Evolutionary conservation across 2,329 filamentous ascomycete genomes (phyloP), one percentile per base, ranked within the genome.

Genomic region (Trichoderma afroharzianum): DNA sequence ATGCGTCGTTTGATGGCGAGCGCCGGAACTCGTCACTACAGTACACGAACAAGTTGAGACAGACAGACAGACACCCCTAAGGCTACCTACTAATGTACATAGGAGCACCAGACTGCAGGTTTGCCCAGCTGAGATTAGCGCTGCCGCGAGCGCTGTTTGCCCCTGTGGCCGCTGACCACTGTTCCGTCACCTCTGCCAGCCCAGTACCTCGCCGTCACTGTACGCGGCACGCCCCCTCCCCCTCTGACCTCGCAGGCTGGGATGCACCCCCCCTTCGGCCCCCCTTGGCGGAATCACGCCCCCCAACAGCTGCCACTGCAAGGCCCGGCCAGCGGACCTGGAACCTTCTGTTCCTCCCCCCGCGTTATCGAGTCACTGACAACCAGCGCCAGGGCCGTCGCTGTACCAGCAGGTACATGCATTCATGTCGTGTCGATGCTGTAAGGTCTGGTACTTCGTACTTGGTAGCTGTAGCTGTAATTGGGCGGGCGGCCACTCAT

Each of bases 101-200:
- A n/a, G 18, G 18, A 43, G 30, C 33, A 43, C 63, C 30, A 39
- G 50, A 53, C 39, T 24, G 55, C 70, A 30, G 26, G 50, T 53
- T 36, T 32, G 50, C 50, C 50, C 43, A 72, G 71, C 71, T 72
- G 71, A 70, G 66, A 50, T 62, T 72, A 70, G 71, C 71, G 71
- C 59, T 55, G 24, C 57, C 63, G 63, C 63, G 47, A 67, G 63
- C 32, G 63, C 47, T 61, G 39, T 33, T 33, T 62, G 55, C 66
- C 66, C 66, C 66, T 69, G 66, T 69, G 66, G 66, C 66, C 66
- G 57, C 66, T 69, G 66, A 69, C 66, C 66, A 69, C 57, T 21
- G 57, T 21, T 33, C 57, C 30, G 21, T 53, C 47, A 24, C 11
- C 21, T 50, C 55, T 26, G 57, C 50, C 63, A 36, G 63, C 39